Conservation (phyloP, 331 rosid species). For the Rosa hybrid region DNA sequence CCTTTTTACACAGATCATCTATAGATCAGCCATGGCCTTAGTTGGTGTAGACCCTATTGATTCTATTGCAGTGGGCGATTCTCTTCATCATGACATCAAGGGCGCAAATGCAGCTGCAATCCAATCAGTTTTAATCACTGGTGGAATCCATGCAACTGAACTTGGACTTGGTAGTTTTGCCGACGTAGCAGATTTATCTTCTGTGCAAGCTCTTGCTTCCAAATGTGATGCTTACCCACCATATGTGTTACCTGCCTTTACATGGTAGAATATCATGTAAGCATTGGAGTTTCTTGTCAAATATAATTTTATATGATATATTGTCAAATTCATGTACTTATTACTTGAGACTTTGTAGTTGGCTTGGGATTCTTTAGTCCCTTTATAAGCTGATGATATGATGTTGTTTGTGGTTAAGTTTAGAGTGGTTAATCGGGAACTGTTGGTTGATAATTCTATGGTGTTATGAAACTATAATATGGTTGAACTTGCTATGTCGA, state of each 20-base stretch:
- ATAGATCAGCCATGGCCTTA: conserved; percentile 72
- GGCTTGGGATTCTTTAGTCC: neutral
- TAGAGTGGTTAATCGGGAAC: no score
- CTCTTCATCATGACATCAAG: conserved; percentile 93
- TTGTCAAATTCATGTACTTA: neutral
- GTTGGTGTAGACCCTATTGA: conserved; percentile 63
- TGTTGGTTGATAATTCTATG: no score
- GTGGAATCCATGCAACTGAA: conserved; percentile 83
- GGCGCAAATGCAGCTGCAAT: conserved; percentile 88
- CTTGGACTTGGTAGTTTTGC: conserved; percentile 70
- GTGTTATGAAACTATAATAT: no score
- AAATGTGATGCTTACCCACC: conserved; percentile 71
- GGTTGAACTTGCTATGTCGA: no score
- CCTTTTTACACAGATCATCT: conserved; percentile 87
- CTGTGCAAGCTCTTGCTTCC: conserved; percentile 61
- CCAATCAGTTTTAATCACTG: conserved; percentile 64
- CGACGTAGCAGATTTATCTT: conserved; percentile 57
- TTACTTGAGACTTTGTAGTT: neutral
- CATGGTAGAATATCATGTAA: conserved; percentile 34
- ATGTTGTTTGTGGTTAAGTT: no score
- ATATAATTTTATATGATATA: neutral
- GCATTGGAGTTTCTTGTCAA: neutral
- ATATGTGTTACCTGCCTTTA: conserved; percentile 71
- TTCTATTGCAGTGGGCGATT: conserved; percentile 86
- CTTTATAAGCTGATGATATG: no score